A percentile compares a stretch with the other conserved stretches of the same genome.
Conservation (phyloP, 495 filamentous ascomycete species). For the Penicillium odoratum region DNA sequence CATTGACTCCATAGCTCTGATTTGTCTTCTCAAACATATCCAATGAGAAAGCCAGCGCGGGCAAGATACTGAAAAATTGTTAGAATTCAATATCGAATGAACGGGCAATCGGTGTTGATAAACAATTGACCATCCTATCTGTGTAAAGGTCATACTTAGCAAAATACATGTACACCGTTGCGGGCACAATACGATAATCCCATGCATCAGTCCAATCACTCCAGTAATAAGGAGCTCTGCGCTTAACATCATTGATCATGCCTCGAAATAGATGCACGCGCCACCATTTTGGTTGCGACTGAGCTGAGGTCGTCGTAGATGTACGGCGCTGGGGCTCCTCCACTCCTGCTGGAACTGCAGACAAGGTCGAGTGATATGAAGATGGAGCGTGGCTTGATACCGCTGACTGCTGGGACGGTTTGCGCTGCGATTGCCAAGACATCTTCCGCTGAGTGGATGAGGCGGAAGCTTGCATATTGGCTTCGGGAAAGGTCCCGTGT, state of each 20-base stretch:
- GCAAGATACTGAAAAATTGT: conserved; percentile 61
- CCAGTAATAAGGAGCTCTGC: conserved; percentile 70
- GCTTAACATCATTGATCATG: conserved; percentile 73
- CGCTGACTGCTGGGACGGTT: conserved; percentile 22
- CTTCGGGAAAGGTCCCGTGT: conserved; percentile 22
- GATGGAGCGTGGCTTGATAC: conserved; percentile 15
- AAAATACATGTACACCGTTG: conserved; percentile 88
- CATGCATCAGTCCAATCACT: conserved; percentile 82
- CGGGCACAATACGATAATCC: conserved; percentile 80
- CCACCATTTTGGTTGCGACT: conserved; percentile 54
- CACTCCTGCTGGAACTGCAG: conserved; percentile 12
- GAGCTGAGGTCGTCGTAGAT: conserved; percentile 15
- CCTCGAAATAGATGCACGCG: conserved; percentile 57
- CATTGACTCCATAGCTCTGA: conserved; percentile 81
- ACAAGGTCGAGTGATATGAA: conserved; percentile 14
- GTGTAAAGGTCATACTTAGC: conserved; percentile 62
- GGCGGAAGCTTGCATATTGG: conserved; percentile 31
- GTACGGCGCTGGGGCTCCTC: conserved; percentile 12
- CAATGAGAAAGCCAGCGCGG: conserved; percentile 78
- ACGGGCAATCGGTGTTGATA: not conserved
- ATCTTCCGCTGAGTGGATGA: conserved; percentile 30
- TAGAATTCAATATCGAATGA: not conserved
- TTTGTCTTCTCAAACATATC: conserved; percentile 84
- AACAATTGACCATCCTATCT: not conserved
- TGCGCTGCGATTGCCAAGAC: conserved; percentile 34